Base-by-base conservation (phyloP, 2,329 filamentous ascomycete genomes). In the Dothiorella sarmentorum region DNA sequence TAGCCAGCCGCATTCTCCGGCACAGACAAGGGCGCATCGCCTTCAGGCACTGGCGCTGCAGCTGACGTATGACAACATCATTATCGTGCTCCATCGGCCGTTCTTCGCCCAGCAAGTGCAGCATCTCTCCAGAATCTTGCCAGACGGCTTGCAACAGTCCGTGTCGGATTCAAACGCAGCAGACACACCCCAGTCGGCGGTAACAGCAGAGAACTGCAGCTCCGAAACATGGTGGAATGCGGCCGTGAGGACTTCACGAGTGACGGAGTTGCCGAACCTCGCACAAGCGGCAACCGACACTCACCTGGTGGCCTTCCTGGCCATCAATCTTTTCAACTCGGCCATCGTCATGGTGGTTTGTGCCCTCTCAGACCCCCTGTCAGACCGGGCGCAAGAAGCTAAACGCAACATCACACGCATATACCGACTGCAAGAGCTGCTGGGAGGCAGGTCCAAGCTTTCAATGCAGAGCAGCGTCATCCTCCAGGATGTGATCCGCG, bases 291-390 rank as follows among this genome's bases (percentile, higher is more conserved):
- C 75, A 4, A 73, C 69, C 0, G 71, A 76, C 15, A 77, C 71
- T n/a, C 76, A 78, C 60, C 66, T 76, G 4, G 73, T 76, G 5
- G 72, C 75, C 5, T 78, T 78, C 58, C 64, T 78, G 17, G 76
- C 73, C 2, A 76, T 78, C 61, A 78, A 78, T 56, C 60, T 78
- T 10, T 78, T 78, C 67, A 76, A 76, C 47, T 73, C 75, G 1
- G 73, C 75, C 6, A 72, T 78, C 24, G 75, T 78, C 11, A 67
- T 79, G 53, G 71, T 74, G 22, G 69, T 78, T 1, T 67, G 74
- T 37, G 75, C 76, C 1, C 66, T 78, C 2, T 74, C 74, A 2
- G 71, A 77, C 27, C 73, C 74, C 0, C 69, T 79, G 1, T 76
- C 75, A 0, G 71, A 76, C 49, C 65, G 68, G 26, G 75, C 76